Conservation (phyloP, 805 yeast genomes). For the Candida ponderosae region DNA sequence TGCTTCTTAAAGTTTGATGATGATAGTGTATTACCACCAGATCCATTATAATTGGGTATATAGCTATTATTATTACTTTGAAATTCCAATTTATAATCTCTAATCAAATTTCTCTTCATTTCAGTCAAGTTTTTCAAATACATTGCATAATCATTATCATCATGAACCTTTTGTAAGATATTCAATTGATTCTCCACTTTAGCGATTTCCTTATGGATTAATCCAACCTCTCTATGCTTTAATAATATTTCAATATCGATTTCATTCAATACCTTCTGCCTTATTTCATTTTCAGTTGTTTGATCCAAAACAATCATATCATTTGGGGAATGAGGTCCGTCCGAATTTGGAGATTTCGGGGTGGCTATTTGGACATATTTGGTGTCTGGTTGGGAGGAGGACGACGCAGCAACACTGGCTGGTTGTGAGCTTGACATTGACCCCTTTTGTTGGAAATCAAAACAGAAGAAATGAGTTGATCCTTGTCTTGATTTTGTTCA, state of each 20-base stretch:
- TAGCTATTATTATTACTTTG: background rate
- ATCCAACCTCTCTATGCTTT: constrained; percentile 47
- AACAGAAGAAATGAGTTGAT: too few relatives aligned
- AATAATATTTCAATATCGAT: constrained; percentile 53
- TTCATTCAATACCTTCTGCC: constrained; percentile 31
- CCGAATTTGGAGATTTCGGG: constrained; percentile 35
- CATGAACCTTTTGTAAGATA: constrained; percentile 35
- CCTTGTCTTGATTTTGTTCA: too few relatives aligned
- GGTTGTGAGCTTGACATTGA: background rate
- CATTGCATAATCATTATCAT: constrained; percentile 24
- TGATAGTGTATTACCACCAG: constrained; percentile 26
- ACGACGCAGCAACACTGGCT: too few relatives aligned
- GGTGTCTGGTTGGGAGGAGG: background rate
- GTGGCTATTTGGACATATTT: constrained; percentile 31
- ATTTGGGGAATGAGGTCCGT: constrained; percentile 19
- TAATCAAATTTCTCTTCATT: constrained; percentile 33
- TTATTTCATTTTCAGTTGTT: constrained; percentile 15
- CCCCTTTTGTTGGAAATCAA: too few relatives aligned
- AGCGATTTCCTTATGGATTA: constrained; percentile 44
- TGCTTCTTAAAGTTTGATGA: constrained; percentile 8
- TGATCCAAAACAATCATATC: constrained; percentile 7
- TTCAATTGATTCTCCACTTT: constrained; percentile 53
- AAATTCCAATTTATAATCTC: constrained; percentile 26
- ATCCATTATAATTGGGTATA: background rate
- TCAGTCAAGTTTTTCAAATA: constrained; percentile 33